Base-by-base conservation (phyloP, 2,329 filamentous ascomycete genomes). In the Trichophyton schoenleinii region DNA sequence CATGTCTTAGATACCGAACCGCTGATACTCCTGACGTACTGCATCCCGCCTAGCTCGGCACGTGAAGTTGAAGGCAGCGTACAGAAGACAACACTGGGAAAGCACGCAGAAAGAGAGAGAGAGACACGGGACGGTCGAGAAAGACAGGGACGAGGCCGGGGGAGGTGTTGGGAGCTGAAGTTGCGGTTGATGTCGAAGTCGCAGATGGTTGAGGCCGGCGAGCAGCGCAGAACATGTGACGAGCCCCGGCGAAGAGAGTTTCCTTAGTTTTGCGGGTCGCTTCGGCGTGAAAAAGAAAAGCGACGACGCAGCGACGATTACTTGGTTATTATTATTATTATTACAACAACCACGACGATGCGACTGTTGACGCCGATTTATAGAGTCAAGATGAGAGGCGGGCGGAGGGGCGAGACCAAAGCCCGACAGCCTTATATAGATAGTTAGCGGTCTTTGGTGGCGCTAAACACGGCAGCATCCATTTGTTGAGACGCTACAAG, bases 1-100 rank as follows among this genome's bases (percentile, higher is more conserved):
- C 94, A 99, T 74, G 94, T 92, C 78, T 94, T 96, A 68, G 91
- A 95, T 69, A 99, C 92, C 59, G 91, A 95, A 73, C 91, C 91
- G 75, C 90, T 94, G 69, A 97, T 84, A 71, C 91, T 95, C 68
- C 94, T 85, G 68, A 97, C 91, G 88, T 97, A 97, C 81, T 97
- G 91, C 94, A 97, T 97, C 65, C 46, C 63, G 74, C 79, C 28
- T 71, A 58, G 13, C 18, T 28, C 55, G 55, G 55, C 34, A 58
- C 36, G 20, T 57, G 53, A 57, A 36, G 36, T 20, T 6, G 46
- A 11, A 57, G 22, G 31, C 22, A 25, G 42, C 34, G 15, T 7
- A 44, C 18, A 44, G 22, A 20, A 58, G 22, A 58, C 55, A 8
- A n/a, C 9, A 38, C 34, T 9, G n/a, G 13, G 15, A 22, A n/a